Evolutionary conservation across 495 filamentous ascomycete genomes (phyloP), one percentile per base, ranked within the genome.

Genomic region (Xylaria curta): DNA sequence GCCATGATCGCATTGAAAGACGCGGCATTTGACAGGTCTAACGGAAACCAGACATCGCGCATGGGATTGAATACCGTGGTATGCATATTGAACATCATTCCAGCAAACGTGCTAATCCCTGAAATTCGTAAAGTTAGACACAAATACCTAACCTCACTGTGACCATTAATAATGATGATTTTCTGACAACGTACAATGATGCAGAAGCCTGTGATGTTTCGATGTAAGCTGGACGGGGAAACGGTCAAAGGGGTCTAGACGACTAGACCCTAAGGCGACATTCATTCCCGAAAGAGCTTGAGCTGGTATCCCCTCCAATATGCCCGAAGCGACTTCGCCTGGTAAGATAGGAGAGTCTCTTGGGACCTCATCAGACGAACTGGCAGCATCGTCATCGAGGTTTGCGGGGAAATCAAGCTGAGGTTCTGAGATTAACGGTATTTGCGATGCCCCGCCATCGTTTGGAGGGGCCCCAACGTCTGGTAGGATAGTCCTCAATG

Each of bases 1-100:
- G 63, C 63, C 63, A 66, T 66, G 28, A 66, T 66, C 4, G 63
- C 63, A 31, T 53, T 66, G 63, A 66, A 66, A 13, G 63, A 66
- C 28, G 46, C 63, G n/a, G 63, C 63, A 26, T 66, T 66, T 0
- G 63, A 66, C 46, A 66, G 28, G 6, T 66, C 63, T 19, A 66
- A 38, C 46, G 63, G 63, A 53, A 66, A 31, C 63, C 63, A 66
- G 13, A 66, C 63, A 53, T 66, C 63, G 31, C 63, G 63, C 63
- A 66, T 66, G 44, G 63, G 63, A 31, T 66, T 66, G 46, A 66
- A 66, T 36, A 19, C 28, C n/a, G 63, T 53, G 2, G 63, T 33
- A 38, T 40, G 63, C 26, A 38, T 38, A 46, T 24, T 66, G 46
- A 66, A 66, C 63, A 51, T 66, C 63, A 66, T 66, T 21, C 46